These are phyloP conservation scores for Naganishia randhawae DNA, from an alignment of 768 basidiomycete species.

Conservation along the genomic window DNA sequence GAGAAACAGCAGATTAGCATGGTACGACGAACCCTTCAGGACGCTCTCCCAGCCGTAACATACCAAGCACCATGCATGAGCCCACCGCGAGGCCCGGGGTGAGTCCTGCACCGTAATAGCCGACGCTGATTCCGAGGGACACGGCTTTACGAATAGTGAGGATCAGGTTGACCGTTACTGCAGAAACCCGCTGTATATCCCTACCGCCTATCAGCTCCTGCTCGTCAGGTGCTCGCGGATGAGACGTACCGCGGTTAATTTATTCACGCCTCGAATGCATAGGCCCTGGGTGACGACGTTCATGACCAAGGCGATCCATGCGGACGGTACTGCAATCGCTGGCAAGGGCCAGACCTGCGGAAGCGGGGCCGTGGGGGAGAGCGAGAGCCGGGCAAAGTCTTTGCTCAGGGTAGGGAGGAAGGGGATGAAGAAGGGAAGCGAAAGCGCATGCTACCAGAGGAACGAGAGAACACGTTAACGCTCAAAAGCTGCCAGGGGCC, in stretches of 20 bases:
- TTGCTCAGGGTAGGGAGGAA: conserved; percentile 62
- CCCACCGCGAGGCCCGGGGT: conserved; percentile 64
- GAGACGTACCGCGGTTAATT: conserved; percentile 67
- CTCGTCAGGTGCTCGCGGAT: background rate
- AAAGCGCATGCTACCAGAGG: conserved; percentile 65
- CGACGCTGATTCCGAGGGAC: conserved; percentile 73
- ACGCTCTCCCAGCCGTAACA: conserved; percentile 24
- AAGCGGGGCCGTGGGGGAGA: conserved; percentile 50
- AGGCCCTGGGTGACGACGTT: conserved; percentile 72
- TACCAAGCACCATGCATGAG: conserved; percentile 66
- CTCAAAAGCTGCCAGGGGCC: background rate
- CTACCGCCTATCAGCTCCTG: background rate
- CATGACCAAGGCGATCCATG: conserved; percentile 60
- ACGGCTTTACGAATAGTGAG: conserved; percentile 76
- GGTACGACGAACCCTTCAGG: background rate
- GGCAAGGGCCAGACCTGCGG: background rate
- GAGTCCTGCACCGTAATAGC: conserved; percentile 76
- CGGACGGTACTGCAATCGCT: conserved; percentile 41
- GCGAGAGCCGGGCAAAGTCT: conserved; percentile 58
- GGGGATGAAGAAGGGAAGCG: conserved; percentile 67
- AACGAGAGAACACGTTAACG: background rate
- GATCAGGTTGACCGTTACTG: conserved; percentile 75
- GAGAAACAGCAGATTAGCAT: background rate
- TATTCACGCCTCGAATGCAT: conserved; percentile 80
- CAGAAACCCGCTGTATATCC: conserved; percentile 62